Evolutionary conservation across 352 stramenopile genomes (phyloP), one percentile per base, ranked within the genome.

Genomic region (Blastocystis hominis): DNA sequence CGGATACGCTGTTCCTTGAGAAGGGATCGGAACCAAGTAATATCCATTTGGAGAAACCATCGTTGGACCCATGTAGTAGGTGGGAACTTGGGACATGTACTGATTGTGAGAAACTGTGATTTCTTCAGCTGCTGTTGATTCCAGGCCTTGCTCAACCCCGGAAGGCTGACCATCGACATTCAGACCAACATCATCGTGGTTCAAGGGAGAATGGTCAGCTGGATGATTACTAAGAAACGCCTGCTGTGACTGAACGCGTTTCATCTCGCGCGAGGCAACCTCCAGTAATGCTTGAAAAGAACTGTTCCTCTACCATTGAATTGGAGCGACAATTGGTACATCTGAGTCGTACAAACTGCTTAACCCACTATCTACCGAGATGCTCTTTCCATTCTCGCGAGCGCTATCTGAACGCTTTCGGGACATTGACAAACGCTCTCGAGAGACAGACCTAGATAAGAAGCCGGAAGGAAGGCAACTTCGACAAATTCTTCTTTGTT

Each of bases 221-320:
- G 62, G 9, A 1, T 34, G 9, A 46, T 13, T 9, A 24, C 44
- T 20, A 3, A 46, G n/a, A 10, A n/a, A 13, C 9, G 36, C 7
- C n/a, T 47, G 36, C 30, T 84, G 72, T 6, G 72, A 66, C 38
- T 80, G 36, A 13, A 68, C 53, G 1, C 40, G 36, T 5, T n/a
- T 59, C 10, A 84, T 68, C n/a, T 84, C 72, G 36, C 30, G 66
- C 10, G 20, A 68, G 3, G 72, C 72, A 1, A 68, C 72, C 20
- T 46, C 24, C 6, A 84, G 50, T 40, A 84, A 53, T 24, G 72
- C 54, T 46, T 68, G 44, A 66, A 84, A 84, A 0, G 72, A 84
- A 46, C 54, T 66, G 40, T 84, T 46, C 17, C 24, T 84, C 72
- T 84, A 84, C 9, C 50, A 24, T 64, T 46, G 3, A 66, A 24